A percentile compares a stretch with the other conserved stretches of the same genome.
These are phyloP conservation scores for Pythium volutum DNA, from an alignment of 352 stramenopile genomes.

Conservation along the genomic window DNA sequence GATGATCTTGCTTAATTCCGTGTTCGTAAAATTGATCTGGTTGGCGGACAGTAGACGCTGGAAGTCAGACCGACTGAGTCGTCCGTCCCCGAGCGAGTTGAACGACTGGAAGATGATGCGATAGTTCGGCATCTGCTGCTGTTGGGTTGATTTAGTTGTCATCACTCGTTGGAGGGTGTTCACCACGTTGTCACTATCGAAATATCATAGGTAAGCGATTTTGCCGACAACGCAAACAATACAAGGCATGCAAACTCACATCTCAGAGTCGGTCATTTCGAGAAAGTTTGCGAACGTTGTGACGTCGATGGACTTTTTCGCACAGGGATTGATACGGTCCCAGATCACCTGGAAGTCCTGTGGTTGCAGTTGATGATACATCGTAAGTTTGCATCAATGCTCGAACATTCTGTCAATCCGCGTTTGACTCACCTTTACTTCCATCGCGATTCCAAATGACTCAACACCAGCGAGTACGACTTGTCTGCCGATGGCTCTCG, in stretches of 20 bases:
- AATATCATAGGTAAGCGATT: not conserved
- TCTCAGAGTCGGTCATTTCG: conserved; percentile 72
- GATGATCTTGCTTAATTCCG: conserved; percentile 75
- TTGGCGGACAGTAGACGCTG: conserved; percentile 64
- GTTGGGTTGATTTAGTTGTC: conserved; percentile 47
- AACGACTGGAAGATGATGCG: conserved; percentile 73
- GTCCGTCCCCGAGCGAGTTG: conserved; percentile 65
- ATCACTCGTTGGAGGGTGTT: conserved; percentile 62
- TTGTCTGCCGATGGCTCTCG: conserved; percentile 43
- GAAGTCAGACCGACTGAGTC: conserved; percentile 66
- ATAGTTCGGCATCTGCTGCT: conserved; percentile 67
- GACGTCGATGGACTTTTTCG: conserved; percentile 53
- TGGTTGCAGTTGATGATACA: not conserved
- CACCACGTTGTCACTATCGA: conserved; percentile 57
- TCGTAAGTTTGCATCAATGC: not conserved
- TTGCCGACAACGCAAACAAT: not conserved
- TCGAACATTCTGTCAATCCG: not conserved
- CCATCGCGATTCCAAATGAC: conserved; percentile 71
- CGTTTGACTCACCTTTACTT: conserved; percentile 49
- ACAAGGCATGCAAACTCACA: conserved; percentile 33
- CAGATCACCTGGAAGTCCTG: conserved; percentile 66
- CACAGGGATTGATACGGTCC: conserved; percentile 66
- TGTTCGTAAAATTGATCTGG: conserved; percentile 69
- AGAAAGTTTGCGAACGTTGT: conserved; percentile 60
- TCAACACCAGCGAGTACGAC: conserved; percentile 47